Conservation (phyloP, 768 basidiomycete species). For the Holtermannia corniformis region DNA sequence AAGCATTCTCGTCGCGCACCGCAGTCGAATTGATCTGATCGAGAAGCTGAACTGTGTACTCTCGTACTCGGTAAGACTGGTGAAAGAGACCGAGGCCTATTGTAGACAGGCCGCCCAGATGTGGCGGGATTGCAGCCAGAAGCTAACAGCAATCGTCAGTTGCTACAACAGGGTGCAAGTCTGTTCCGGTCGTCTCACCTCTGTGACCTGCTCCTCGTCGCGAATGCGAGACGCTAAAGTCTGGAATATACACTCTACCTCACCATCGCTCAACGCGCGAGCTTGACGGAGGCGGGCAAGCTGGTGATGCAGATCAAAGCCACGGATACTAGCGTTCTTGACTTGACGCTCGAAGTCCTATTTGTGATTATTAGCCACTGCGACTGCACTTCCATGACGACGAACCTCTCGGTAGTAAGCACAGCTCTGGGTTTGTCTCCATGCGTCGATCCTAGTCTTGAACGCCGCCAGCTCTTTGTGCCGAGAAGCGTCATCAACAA, state of each 20-base stretch:
- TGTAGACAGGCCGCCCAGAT: constrained; percentile 71
- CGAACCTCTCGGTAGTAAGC: constrained; percentile 60
- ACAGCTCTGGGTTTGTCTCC: constrained; percentile 77
- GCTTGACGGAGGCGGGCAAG: constrained; percentile 66
- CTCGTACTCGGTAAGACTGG: constrained; percentile 63
- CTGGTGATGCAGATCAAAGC: constrained; percentile 80
- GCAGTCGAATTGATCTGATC: constrained; percentile 66
- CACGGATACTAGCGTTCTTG: constrained; percentile 55
- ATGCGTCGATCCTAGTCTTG: constrained; percentile 80
- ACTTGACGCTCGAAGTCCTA: constrained; percentile 61
- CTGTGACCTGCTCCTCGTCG: constrained; percentile 78
- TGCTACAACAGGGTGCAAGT: not conserved
- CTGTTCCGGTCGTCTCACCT: constrained; percentile 49
- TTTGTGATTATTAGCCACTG: not conserved
- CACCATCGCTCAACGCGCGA: constrained; percentile 61
- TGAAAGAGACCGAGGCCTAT: constrained; percentile 88
- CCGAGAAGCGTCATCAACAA: constrained; percentile 59
- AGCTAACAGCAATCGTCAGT: not conserved
- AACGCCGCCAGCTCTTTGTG: constrained; percentile 64
- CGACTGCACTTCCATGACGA: constrained; percentile 7
- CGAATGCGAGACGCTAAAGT: constrained; percentile 61
- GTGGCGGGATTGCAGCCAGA: constrained; percentile 56
- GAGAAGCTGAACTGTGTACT: constrained; percentile 72
- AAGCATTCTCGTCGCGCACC: constrained; percentile 67
- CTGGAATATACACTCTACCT: constrained; percentile 65